Evolutionary conservation across 768 basidiomycete genomes (phyloP), one percentile per base, ranked within the genome.

Genomic region (Amanita thiersii): DNA sequence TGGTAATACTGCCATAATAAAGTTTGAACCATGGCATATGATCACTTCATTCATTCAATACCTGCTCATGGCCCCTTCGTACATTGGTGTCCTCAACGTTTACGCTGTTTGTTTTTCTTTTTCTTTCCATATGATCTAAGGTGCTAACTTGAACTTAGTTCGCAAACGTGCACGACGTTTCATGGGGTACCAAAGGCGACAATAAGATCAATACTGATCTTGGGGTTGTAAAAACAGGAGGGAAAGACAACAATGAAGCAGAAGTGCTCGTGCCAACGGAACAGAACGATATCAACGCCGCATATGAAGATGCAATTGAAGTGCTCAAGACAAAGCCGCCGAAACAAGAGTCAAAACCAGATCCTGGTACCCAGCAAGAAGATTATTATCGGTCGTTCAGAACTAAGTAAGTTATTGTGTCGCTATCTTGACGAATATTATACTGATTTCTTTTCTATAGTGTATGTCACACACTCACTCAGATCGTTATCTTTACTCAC

Each of bases 1-100:
- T 36, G 4, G 15, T 37, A 32, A 45, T 25, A 36, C n/a, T n/a
- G n/a, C n/a, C n/a, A n/a, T 34, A 7, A 26, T 21, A n/a, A 40
- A 94, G 81, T 81, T 96, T 51, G 92, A 98, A 51, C 94, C 94
- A 2, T 96, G 92, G 90, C 96, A 99, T 58, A 87, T 99, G 90
- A 70, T 99, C 53, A 97, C 96, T 0, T 89, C 86, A 4, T 93
- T 98, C 63, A 19, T 92, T n/a, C 94, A 92, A 57, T 94, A 93
- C 55, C 59, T 86, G 17, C 72, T 96, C 47, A 79, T 97, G 70
- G 87, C 91, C 0, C 94, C 94, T 2, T 90, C 90, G 0, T 97
- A 93, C 53, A 94, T 94, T 56, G 77, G 83, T 41, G 87, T 98
- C 9, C 71, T 98, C 40, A 94, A 94, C 57, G 90, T 94, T 49